These are phyloP conservation scores for Polysphondylium violaceum DNA, from an alignment of 78 protist genomes.

Conservation along the genomic window DNA sequence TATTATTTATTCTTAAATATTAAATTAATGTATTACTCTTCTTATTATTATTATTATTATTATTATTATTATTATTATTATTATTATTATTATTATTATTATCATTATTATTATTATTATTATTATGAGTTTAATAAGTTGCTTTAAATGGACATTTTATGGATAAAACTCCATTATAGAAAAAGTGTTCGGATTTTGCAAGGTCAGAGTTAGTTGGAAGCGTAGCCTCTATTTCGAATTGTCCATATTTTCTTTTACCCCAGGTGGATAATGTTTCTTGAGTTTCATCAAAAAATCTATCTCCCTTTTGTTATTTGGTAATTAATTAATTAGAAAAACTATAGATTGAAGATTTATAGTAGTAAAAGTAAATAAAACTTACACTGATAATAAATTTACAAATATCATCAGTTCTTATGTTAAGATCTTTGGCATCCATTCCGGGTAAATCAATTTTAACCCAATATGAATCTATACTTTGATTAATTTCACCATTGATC, in stretches of 20 bases:
- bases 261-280: not conserved
- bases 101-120: constrained; percentile 7
- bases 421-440: constrained; percentile 1
- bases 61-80: not conserved
- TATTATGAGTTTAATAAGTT: not conserved
- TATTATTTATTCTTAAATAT: too few relatives aligned
- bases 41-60: not conserved
- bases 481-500: constrained; percentile 28
- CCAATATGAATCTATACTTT: constrained; percentile 24
- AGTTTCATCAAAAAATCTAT: not conserved
- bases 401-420: constrained; percentile 53
- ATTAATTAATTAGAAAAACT: not conserved
- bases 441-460: constrained; percentile 53
- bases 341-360: not conserved
- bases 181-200: constrained; percentile 17
- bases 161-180: constrained; percentile 32
- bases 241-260: constrained; percentile 41
- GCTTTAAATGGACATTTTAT: constrained; percentile 25
- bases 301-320: not conserved
- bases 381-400: constrained; percentile 43
- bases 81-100: constrained; percentile 3
- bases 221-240: constrained; percentile 29
- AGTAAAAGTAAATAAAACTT: not conserved
- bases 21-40: not conserved
- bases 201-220: constrained; percentile 20